phyloP scores from a whole-genome alignment of 148 eudicot species.

The Chenopodium suecicum region DNA sequence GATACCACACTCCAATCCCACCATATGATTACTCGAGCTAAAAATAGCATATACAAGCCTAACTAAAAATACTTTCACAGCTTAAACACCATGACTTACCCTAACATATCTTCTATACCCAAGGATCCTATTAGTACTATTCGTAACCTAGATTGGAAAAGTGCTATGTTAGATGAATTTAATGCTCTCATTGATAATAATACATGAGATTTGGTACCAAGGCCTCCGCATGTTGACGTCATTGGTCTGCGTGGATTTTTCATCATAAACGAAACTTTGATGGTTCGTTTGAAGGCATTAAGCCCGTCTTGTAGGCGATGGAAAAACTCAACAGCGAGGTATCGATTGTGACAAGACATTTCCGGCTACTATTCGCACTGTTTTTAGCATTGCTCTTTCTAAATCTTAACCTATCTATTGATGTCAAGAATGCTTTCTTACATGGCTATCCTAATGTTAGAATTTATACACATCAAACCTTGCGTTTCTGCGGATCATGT shows the following conservation, averaged over 20 bases:
- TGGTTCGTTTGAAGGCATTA: background rate
- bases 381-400: background rate
- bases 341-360: background rate
- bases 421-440: background rate
- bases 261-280: background rate
- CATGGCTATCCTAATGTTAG: background rate
- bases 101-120: background rate
- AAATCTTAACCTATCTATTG: no score
- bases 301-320: no score
- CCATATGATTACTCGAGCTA: no score
- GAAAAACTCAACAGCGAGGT: no score
- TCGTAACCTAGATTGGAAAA: background rate
- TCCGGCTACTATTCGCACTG: background rate
- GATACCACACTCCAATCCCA: no score
- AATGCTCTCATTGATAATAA: no score
- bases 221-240: no score
- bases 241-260: background rate
- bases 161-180: no score
- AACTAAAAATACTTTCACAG: background rate
- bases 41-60: background rate
- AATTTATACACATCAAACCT: background rate
- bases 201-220: no score
- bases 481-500: background rate
- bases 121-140: background rate
- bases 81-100: background rate